These are phyloP conservation scores for Capsicum pubescens DNA, from an alignment of 257 asterid genomes.

Conservation along the genomic window DNA sequence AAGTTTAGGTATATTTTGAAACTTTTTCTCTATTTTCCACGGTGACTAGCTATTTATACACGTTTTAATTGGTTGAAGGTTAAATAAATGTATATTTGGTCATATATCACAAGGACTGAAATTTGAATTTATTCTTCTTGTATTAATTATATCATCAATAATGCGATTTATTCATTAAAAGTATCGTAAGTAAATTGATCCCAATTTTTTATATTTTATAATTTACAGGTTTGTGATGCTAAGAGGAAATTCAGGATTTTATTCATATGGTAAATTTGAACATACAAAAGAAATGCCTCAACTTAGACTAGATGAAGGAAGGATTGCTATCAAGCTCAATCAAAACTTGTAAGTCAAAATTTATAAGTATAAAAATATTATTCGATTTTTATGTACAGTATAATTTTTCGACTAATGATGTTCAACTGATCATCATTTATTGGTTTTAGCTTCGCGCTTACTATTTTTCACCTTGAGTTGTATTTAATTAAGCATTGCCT, in stretches of 20 bases:
- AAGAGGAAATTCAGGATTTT: conserved; percentile 68
- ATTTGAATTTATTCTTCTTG: background rate
- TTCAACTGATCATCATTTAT: background rate
- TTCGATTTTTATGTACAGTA: background rate
- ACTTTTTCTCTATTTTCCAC: too few species aligned
- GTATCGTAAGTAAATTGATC: background rate
- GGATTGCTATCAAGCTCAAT: conserved; percentile 61
- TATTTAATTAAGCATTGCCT: background rate
- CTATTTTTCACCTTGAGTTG: background rate
- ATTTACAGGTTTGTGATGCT: conserved; percentile 57
- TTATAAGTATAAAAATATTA: background rate
- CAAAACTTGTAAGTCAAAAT: conserved; percentile 21
- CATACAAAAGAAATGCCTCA: conserved; percentile 67
- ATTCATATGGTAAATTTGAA: conserved; percentile 63
- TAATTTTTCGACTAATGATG: background rate
- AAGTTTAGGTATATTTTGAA: too few species aligned
- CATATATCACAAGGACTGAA: background rate
- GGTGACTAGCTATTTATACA: background rate
- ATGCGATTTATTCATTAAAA: background rate
- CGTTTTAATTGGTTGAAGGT: background rate
- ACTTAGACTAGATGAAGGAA: conserved; percentile 48
- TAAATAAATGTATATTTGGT: background rate
- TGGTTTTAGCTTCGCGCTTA: background rate
- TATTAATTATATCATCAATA: background rate
- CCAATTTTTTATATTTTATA: background rate